Evolutionary conservation across 768 basidiomycete species (phyloP), one percentile per base, ranked within the genome.

Genomic region (Suillus subluteus): DNA sequence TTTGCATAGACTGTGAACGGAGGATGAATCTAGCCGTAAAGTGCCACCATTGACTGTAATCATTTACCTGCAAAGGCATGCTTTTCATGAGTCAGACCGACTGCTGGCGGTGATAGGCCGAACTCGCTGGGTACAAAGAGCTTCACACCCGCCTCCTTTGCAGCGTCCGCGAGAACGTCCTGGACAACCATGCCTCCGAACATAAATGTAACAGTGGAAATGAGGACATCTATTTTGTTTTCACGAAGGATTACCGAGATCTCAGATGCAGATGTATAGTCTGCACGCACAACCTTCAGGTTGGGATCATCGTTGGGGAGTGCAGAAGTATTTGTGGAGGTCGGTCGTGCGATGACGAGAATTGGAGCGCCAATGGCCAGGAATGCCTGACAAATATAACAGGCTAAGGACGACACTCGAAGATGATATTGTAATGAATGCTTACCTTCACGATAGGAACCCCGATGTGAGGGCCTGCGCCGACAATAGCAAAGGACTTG

Each of bases 61-160:
- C 37, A 52, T 48, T 40, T 26, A 52, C 65, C 48, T 58, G 61
- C 62, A 46, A 62, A 54, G 6, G 32, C 62, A 21, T 35, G 65
- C 30, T 50, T 66, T 44, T 32, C 54, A 55, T 32, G 54, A 55
- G 1, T 5, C 30, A 32, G 11, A 32, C 54, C 54, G 23, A 4
- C 12, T 40, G 26, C n/a, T 52, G 46, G 21, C 9, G 71, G 69
- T 3, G 65, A 35, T n/a, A 58, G 67, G 4, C 75, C 75, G 38
- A 75, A 78, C 64, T 78, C 77, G 58, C 72, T 70, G 9, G 77
- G 78, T 6, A 75, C 52, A 54, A 79, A 79, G 18, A 78, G 68
- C 63, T 73, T 67, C 32, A 75, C 78, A 26, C 76, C 72, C 1
- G 68, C 75, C 41, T 63, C 62, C 67, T 73, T 76, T 2, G 71